Evolutionary conservation across 345 rosid species (phyloP), one percentile per base, ranked within the genome.

Genomic region (Orychophragmus violaceus): DNA sequence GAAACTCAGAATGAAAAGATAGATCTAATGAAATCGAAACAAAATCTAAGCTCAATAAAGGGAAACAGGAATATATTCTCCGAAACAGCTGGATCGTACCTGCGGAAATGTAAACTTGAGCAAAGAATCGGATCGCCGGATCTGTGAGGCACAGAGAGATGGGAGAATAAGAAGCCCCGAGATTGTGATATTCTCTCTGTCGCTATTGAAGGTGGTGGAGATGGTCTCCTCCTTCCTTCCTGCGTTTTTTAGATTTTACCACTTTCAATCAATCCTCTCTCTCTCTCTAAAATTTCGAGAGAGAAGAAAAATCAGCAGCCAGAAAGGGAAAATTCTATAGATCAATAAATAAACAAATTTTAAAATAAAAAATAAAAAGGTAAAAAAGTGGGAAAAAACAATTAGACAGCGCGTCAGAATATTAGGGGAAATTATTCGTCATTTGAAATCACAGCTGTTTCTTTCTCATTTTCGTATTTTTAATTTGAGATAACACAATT

Each of bases 371-470:
- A 60, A 17, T 6, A 42, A 8, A 19, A 23, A 29, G 8, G n/a
- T 9, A 30, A 16, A 3, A 30, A 35, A 19, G 46, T 11, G 35
- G 35, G 7, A 60, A 14, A 8, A 0, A 66, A 68, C 32, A 71
- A 70, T 28, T 11, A 74, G 88, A 82, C 84, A 77, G 85, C 85
- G 70, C 89, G 82, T 84, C 82, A 84, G 87, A 64, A 74, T 71
- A 59, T 67, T 52, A 46, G 82, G 80, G 10, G 11, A 19, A 39
- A 32, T 62, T 63, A 27, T 62, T 33, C 24, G n/a, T 3, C 56
- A 29, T 52, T 45, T 69, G 30, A 69, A 49, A 18, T 28, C 53
- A 69, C 60, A 69, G 61, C 54, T 69, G 53, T 69, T 69, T 50
- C 74, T 8, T 59, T 69, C 60, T 60, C 68, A 28, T 29, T 62